phyloP scores from a whole-genome alignment of 805 yeast species.

The Yarrowia porcina region DNA sequence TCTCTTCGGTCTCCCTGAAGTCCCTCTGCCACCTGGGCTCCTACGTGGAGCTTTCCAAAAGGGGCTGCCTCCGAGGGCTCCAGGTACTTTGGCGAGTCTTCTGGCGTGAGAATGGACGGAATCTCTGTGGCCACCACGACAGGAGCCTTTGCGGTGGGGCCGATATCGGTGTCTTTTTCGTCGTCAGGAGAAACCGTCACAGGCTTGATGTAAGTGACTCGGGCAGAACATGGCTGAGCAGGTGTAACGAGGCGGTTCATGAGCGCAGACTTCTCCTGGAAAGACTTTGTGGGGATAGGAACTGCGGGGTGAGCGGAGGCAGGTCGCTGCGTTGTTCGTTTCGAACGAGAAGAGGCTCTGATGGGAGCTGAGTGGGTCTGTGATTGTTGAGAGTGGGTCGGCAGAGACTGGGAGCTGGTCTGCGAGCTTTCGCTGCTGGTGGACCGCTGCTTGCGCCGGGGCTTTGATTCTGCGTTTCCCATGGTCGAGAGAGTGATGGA shows the following conservation, averaged over 20 bases:
- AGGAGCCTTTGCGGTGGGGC: neutral
- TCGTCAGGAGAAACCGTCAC: constrained; percentile 10
- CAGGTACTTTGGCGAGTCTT: constrained; percentile 18
- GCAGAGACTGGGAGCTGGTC: neutral
- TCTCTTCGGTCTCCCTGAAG: constrained; percentile 15
- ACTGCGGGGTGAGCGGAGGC: constrained; percentile 15
- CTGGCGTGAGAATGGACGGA: constrained; percentile 12
- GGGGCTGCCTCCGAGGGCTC: constrained; percentile 13
- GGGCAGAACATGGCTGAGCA: constrained; percentile 13
- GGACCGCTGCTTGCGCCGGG: constrained; percentile 12
- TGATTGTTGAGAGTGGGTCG: neutral
- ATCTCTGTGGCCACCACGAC: neutral
- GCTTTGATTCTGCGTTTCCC: constrained; percentile 24
- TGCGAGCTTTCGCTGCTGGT: constrained; percentile 12
- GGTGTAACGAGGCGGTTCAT: constrained; percentile 9
- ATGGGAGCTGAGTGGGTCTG: neutral
- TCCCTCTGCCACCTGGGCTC: constrained; percentile 9
- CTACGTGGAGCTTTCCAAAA: constrained; percentile 12
- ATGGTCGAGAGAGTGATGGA: neutral
- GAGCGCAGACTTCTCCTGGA: constrained; percentile 12
- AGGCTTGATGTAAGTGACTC: constrained; percentile 13
- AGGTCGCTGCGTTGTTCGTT: neutral
- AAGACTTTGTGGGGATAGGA: constrained; percentile 16
- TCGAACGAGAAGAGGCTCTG: constrained; percentile 2
- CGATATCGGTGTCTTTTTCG: neutral